Evolutionary conservation across 2,329 filamentous ascomycete species (phyloP).

Genomic region (Talaromyces sp.): DNA sequence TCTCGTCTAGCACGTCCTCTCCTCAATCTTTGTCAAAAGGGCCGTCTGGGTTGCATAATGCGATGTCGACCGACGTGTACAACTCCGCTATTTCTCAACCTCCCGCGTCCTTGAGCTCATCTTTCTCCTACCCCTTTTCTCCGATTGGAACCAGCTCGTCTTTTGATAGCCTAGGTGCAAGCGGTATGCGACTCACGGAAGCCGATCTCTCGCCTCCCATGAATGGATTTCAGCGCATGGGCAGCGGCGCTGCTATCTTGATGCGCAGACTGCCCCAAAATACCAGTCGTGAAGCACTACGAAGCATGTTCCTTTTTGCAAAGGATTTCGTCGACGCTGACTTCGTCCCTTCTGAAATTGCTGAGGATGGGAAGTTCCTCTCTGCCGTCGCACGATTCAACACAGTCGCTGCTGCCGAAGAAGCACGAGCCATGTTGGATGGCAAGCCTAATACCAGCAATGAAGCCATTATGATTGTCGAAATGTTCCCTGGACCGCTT

Average conservation of each 20-base stretch:
- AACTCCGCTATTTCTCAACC: conserved; percentile 37
- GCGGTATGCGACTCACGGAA: conserved; percentile 35
- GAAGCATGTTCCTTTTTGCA: conserved; percentile 63
- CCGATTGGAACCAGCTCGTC: conserved; percentile 36
- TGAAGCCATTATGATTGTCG: conserved; percentile 56
- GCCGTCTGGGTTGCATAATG: conserved; percentile 40
- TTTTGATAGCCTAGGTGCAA: conserved; percentile 32
- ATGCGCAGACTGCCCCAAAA: conserved; percentile 60
- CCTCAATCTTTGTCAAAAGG: conserved; percentile 35
- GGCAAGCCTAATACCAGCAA: conserved; percentile 61
- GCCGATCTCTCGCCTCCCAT: conserved; percentile 35
- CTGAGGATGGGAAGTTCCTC: conserved; percentile 56
- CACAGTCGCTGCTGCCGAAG: conserved; percentile 55
- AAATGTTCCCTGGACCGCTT: conserved; percentile 49
- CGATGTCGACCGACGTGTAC: conserved; percentile 45
- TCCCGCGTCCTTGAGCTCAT: conserved; percentile 31
- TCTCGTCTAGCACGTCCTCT: conserved; percentile 40
- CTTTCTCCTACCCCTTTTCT: conserved; percentile 39
- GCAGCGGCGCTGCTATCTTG: conserved; percentile 45
- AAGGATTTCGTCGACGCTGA: conserved; percentile 60
- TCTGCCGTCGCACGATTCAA: conserved; percentile 60
- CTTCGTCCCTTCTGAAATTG: conserved; percentile 53
- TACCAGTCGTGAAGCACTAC: conserved; percentile 57
- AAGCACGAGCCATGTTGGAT: conserved; percentile 58
- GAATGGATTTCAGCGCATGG: conserved; percentile 33